Evolutionary conservation across 164 flowering plant species (phyloP).

Genomic region (Nymphaea thermarum): DNA sequence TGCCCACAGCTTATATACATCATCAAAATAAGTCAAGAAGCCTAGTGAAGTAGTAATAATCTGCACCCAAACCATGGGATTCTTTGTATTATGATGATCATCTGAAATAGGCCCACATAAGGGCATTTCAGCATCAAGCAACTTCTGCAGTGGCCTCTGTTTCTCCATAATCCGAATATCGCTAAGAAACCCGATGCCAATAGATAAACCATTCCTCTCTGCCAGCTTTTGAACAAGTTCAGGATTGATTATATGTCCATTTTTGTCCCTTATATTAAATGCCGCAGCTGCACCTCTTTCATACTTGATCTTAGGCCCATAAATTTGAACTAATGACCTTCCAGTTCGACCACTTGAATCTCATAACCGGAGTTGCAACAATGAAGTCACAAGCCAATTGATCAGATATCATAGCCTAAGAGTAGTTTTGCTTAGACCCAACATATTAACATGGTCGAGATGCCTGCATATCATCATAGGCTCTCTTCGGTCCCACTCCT

Average conservation of each 20-base stretch:
- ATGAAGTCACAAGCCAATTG: conserved; percentile 74
- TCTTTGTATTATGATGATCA: no score
- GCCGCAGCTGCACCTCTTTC: conserved; percentile 67
- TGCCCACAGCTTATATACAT: conserved; percentile 55
- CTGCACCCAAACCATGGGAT: conserved; percentile 31
- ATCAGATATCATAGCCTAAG: conserved; percentile 42
- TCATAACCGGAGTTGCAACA: conserved; percentile 47
- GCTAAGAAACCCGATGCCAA: conserved; percentile 44
- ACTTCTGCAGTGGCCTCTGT: conserved; percentile 19
- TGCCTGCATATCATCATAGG: conserved; percentile 45
- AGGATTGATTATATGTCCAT: conserved; percentile 39
- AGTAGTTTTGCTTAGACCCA: conserved; percentile 62
- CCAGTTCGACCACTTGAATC: conserved; percentile 16
- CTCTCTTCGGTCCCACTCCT: conserved; percentile 39
- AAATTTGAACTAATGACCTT: conserved; percentile 40
- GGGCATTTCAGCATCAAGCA: no score
- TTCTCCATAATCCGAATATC: conserved; percentile 28
- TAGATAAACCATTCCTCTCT: conserved; percentile 43
- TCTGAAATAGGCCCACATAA: no score
- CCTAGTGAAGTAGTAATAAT: conserved; percentile 59
- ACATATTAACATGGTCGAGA: conserved; percentile 59
- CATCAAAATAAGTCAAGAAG: conserved; percentile 51
- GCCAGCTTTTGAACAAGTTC: conserved; percentile 59
- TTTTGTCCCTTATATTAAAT: conserved; percentile 52
- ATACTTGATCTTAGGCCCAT: conserved; percentile 64